Base-by-base conservation (phyloP, 2,329 filamentous ascomycete genomes). In the Cercospora beticola region DNA sequence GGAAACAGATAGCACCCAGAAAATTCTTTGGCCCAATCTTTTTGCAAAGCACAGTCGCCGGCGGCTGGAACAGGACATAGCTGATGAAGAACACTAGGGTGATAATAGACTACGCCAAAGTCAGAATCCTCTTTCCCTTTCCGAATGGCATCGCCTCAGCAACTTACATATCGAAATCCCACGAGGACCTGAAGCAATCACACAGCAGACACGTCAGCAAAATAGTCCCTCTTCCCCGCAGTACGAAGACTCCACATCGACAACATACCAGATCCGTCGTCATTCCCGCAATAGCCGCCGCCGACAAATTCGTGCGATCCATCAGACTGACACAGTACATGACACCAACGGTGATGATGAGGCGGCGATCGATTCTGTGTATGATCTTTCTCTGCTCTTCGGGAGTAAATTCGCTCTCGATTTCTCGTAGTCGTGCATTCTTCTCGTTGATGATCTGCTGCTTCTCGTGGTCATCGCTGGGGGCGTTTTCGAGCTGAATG, bases 301-400 rank as follows among this genome's bases (percentile, higher is more conserved):
- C 83, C n/a, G 87, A 87, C 77, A 94, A 81, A 78, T 94, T 94
- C 1, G 90, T 92, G 33, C 92, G 84, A 76, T 95, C 92, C 69
- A 71, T 71, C 21, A 70, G 43, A 12, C 67, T 68, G 49, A 74
- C 72, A 49, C 71, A 70, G 62, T 72, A 73, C 71, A 71, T 73
- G 23, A 74, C 72, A 12, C 82, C 82, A 3, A 82, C 78, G 0
- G 79, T 83, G 6, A 79, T 73, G 30, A 83, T 81, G 18, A 83
- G 75, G 43, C 82, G 78, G 18, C 79, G 82, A 78, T 95, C 92
- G 71, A 94, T 83, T 9, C 87, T 87, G 67, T 85, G 84, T 46
- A 93, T 87, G 74, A 94, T 92, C 62, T 71, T 72, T 58, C 68
- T 68, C 65, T 75, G 66, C 56, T 74, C 73, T 1, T 62, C 73